Percentiles rank a stretch among this genome's conserved stretches.
These are phyloP conservation scores for Penicillium canescens DNA, from an alignment of 495 filamentous ascomycete genomes.

Conservation along the genomic window DNA sequence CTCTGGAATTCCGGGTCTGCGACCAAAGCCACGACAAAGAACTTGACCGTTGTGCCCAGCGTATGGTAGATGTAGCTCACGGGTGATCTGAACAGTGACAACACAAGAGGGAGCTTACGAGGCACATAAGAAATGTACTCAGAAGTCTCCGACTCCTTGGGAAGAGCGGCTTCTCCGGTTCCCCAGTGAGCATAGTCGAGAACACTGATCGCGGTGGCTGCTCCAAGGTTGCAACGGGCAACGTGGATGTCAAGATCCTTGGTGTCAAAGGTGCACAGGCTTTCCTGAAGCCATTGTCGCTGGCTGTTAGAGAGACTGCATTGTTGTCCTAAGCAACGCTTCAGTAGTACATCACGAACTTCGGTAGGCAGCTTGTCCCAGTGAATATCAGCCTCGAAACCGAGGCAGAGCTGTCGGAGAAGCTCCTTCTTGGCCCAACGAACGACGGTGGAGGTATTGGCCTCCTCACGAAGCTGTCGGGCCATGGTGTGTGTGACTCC, in stretches of 20 bases:
- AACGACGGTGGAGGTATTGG: slow-evolving; percentile 31
- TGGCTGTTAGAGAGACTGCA: slow-evolving; percentile 27
- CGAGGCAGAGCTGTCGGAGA: slow-evolving; percentile 42
- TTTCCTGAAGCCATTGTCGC: slow-evolving; percentile 35
- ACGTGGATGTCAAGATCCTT: slow-evolving; percentile 36
- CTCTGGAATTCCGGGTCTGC: slow-evolving; percentile 62
- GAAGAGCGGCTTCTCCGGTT: slow-evolving; percentile 30
- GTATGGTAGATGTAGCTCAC: slow-evolving; percentile 40
- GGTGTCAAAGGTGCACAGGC: slow-evolving; percentile 39
- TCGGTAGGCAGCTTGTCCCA: slow-evolving; percentile 43
- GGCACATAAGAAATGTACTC: slow-evolving; percentile 37
- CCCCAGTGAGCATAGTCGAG: slow-evolving; percentile 41
- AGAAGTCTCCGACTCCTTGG: slow-evolving; percentile 29
- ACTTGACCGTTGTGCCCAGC: slow-evolving; percentile 48
- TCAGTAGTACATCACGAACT: slow-evolving; percentile 34
- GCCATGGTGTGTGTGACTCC: slow-evolving; percentile 39
- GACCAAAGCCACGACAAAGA: slow-evolving; percentile 51
- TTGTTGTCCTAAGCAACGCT: slow-evolving; percentile 38
- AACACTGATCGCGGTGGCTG: slow-evolving; percentile 37
- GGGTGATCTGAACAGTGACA: slow-evolving; percentile 29
- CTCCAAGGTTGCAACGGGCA: slow-evolving; percentile 44
- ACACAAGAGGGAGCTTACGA: slow-evolving; percentile 20
- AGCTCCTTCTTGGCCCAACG: slow-evolving; percentile 47
- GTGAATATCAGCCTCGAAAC: slow-evolving; percentile 41
- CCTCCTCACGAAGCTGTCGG: slow-evolving; percentile 37